phyloP scores from a whole-genome alignment of 208 protist species.

The Crithidia brevicula region DNA sequence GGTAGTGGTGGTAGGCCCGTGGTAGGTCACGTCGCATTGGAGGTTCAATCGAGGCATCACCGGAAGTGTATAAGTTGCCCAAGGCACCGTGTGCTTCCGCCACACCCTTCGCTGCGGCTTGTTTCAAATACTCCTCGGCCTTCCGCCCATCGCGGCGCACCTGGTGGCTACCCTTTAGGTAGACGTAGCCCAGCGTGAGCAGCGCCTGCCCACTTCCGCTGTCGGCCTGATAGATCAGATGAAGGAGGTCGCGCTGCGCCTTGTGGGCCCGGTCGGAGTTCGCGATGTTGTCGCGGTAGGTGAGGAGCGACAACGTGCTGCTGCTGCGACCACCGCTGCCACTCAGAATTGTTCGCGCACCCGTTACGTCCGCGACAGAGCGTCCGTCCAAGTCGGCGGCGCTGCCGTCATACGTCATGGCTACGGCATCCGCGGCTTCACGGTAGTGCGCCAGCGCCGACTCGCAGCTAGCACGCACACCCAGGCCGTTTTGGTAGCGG shows the following conservation, averaged over 20 bases:
- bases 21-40: slow-evolving; percentile 55
- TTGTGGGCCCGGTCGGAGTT: slow-evolving; percentile 18
- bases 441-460: slow-evolving; percentile 63
- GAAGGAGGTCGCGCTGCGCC: slow-evolving; percentile 32
- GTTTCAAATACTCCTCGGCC: slow-evolving; percentile 49
- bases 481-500: slow-evolving; percentile 66
- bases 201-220: slow-evolving; percentile 42
- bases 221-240: slow-evolving; percentile 67
- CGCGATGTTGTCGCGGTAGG: slow-evolving; percentile 32
- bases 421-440: slow-evolving; percentile 75
- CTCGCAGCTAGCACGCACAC: slow-evolving; percentile 60
- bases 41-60: slow-evolving; percentile 39
- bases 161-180: slow-evolving; percentile 57
- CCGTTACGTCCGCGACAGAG: not conserved
- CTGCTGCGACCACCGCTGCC: slow-evolving; percentile 11
- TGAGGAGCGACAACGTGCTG: slow-evolving; percentile 20
- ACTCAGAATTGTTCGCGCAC: slow-evolving; percentile 19
- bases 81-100: slow-evolving; percentile 53
- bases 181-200: slow-evolving; percentile 63
- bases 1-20: slow-evolving; percentile 68
- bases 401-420: slow-evolving; percentile 63
- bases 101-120: slow-evolving; percentile 40
- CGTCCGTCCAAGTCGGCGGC: slow-evolving; percentile 17
- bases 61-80: slow-evolving; percentile 73
- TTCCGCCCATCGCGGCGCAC: slow-evolving; percentile 46